phyloP scores from a whole-genome alignment of 1,139 yeast genomes.

The Groenewaldozyma auringiensis region DNA sequence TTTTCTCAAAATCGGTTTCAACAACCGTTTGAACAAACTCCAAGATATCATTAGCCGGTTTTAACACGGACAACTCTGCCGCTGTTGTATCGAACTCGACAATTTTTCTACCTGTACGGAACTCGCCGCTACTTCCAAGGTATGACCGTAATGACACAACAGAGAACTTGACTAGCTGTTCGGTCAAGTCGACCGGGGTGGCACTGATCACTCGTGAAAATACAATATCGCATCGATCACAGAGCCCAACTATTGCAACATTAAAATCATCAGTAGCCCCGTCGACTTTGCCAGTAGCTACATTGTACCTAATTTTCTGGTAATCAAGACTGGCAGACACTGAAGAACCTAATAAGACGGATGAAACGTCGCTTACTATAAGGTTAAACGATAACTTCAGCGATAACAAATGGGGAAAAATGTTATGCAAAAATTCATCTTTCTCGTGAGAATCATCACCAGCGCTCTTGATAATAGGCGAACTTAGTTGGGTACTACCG shows the following conservation, averaged over 20 bases:
- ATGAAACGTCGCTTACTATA: neutral
- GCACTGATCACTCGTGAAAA: neutral
- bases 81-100: neutral
- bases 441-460: neutral
- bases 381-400: neutral
- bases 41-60: neutral
- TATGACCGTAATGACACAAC: neutral
- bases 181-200: neutral
- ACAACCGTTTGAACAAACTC: slow-evolving; percentile 1
- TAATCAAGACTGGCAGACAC: neutral
- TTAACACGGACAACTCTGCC: neutral
- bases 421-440: neutral
- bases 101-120: neutral
- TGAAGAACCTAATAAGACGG: neutral
- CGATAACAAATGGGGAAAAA: slow-evolving; percentile 4
- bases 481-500: neutral
- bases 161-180: neutral
- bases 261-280: neutral
- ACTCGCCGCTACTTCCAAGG: neutral
- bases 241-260: neutral
- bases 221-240: neutral
- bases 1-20: neutral
- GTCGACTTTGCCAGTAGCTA: neutral
- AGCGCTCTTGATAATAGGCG: neutral
- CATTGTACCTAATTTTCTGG: neutral